phyloP scores from a whole-genome alignment of 1,139 yeast genomes.

The Kazachstania sp. region DNA sequence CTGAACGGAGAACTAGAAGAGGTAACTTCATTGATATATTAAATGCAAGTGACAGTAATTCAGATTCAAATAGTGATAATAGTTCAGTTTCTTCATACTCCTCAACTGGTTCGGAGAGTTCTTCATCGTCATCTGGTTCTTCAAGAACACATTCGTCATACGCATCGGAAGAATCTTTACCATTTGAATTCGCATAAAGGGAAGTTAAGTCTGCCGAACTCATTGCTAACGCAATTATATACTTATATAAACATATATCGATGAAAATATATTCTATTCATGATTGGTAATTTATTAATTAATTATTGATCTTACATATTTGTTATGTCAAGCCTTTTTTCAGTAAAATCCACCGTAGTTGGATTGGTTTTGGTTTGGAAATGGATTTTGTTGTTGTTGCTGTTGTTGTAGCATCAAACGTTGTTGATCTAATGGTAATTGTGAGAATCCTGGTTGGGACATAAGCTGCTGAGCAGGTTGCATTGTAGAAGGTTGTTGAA shows the following conservation, averaged over 20 bases:
- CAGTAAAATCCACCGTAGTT: background rate
- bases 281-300: background rate
- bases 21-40: conserved; percentile 10
- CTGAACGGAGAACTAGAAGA: conserved; percentile 6
- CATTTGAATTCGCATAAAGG: conserved; percentile 20
- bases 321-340: background rate
- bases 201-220: too few species aligned
- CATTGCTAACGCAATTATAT: background rate
- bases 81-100: conserved; percentile 5
- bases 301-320: background rate
- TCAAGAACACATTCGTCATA: conserved; percentile 12
- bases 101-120: conserved; percentile 1
- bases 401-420: background rate
- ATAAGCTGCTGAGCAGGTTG: background rate
- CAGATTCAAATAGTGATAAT: conserved; percentile 4
- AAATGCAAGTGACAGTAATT: conserved; percentile 6
- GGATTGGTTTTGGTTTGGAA: background rate
- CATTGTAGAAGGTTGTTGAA: background rate
- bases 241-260: background rate
- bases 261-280: background rate
- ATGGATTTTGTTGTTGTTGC: conserved; percentile 2
- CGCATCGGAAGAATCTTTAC: conserved; percentile 18
- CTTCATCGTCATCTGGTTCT: background rate
- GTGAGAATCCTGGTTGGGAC: background rate
- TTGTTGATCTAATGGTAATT: background rate